Percentiles rank a stretch among this genome's conserved stretches.
Conservation (phyloP, 345 rosid genomes). For the Boechera divaricarpa region DNA sequence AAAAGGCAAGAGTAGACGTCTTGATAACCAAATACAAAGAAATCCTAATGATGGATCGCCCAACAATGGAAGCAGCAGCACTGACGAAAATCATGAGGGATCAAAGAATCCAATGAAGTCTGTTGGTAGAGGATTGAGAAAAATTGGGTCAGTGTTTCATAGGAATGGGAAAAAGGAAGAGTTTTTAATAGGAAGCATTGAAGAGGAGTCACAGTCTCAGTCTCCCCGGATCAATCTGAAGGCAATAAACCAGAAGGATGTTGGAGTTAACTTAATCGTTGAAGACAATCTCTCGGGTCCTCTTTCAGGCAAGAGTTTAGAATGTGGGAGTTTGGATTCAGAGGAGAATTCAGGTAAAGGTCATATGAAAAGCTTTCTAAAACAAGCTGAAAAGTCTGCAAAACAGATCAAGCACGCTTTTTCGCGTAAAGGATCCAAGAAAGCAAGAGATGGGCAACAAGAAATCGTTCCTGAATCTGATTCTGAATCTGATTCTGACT, state of each 20-base stretch:
- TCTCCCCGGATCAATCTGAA: constrained; percentile 67
- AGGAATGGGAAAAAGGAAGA: constrained; percentile 56
- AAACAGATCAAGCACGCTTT: constrained; percentile 61
- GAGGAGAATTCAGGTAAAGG: constrained; percentile 54
- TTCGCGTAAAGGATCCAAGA: constrained; percentile 71
- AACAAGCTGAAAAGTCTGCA: constrained; percentile 70
- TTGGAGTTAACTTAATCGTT: constrained; percentile 57
- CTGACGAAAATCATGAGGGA: constrained; percentile 58
- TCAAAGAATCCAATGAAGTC: constrained; percentile 43
- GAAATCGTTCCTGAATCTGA: constrained; percentile 53
- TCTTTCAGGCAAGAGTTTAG: constrained; percentile 41
- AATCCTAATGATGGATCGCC: constrained; percentile 50
- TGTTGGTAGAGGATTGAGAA: constrained; percentile 58
- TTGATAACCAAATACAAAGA: constrained; percentile 54
- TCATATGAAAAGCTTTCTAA: constrained; percentile 61
- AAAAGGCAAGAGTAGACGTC: constrained; percentile 68
- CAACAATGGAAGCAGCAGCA: constrained; percentile 53
- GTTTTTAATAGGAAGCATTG: constrained; percentile 43
- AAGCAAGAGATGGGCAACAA: constrained; percentile 22
- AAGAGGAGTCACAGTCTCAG: constrained; percentile 50
- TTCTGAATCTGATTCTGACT: constrained; percentile 41
- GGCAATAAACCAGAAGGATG: constrained; percentile 55
- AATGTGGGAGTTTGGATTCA: constrained; percentile 42
- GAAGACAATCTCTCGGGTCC: constrained; percentile 53
- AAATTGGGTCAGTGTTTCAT: constrained; percentile 57